phyloP scores from a whole-genome alignment of 2,329 filamentous ascomycete genomes.

The Herpotrichia juniperi region DNA sequence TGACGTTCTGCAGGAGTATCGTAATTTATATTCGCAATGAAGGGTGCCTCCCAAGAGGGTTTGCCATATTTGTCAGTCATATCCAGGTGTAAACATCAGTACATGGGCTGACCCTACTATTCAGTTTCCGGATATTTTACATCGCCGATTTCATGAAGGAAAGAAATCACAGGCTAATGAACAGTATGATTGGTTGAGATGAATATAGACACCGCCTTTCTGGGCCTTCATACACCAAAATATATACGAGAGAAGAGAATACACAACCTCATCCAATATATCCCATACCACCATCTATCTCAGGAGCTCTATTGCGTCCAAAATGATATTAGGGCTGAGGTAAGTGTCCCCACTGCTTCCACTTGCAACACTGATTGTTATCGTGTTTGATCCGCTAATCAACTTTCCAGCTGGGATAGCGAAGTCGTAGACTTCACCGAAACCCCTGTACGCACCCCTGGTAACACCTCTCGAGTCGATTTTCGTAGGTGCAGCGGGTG shows the following conservation, averaged over 20 bases:
- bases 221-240: too few relatives aligned
- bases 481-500: conserved; percentile 63
- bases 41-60: too few relatives aligned
- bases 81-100: too few relatives aligned
- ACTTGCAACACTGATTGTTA: conserved; percentile 64
- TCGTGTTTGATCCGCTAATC: conserved; percentile 65
- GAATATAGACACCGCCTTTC: not conserved
- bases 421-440: conserved; percentile 68
- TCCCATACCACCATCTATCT: conserved; percentile 15
- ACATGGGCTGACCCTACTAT: too few relatives aligned
- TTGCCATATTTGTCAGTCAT: too few relatives aligned
- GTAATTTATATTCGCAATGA: too few relatives aligned
- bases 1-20: too few relatives aligned
- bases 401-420: conserved; percentile 65
- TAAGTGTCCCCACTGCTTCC: conserved; percentile 63
- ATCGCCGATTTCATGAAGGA: too few relatives aligned
- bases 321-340: conserved; percentile 61
- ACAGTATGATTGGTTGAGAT: too few relatives aligned
- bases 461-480: conserved; percentile 71
- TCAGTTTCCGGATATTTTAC: too few relatives aligned
- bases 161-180: too few relatives aligned
- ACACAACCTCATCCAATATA: not conserved
- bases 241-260: not conserved
- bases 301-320: conserved; percentile 44
- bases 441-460: conserved; percentile 67